phyloP scores from a whole-genome alignment of 2,329 filamentous ascomycete species.

The Colletotrichum tabaci region DNA sequence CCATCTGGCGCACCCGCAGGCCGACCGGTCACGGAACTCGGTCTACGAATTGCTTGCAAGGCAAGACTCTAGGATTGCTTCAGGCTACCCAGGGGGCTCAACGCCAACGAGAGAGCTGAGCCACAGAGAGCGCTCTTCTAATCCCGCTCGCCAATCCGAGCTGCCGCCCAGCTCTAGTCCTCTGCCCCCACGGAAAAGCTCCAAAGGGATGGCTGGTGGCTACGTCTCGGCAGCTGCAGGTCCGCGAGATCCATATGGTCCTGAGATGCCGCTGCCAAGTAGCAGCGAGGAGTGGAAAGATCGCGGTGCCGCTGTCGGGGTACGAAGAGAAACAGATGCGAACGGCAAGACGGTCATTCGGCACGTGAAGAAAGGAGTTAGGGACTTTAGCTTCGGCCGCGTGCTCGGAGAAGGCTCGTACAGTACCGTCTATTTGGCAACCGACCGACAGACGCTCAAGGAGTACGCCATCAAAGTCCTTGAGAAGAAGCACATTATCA shows the following conservation, averaged over 20 bases:
- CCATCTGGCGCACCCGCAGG: constrained; percentile 67
- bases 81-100: constrained; percentile 69
- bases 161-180: constrained; percentile 69
- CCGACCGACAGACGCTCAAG: constrained; percentile 92
- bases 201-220: constrained; percentile 76
- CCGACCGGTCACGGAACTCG: constrained; percentile 72
- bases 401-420: constrained; percentile 97
- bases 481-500: constrained; percentile 99
- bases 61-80: constrained; percentile 74
- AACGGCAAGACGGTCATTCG: constrained; percentile 86
- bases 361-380: constrained; percentile 95
- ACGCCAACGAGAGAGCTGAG: constrained; percentile 78
- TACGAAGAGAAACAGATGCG: constrained; percentile 87
- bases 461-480: constrained; percentile 99
- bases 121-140: constrained; percentile 78
- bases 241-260: constrained; percentile 50
- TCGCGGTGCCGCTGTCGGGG: constrained; percentile 87
- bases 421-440: constrained; percentile 94
- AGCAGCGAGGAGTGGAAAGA: constrained; percentile 97
- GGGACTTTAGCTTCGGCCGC: constrained; percentile 94
- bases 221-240: constrained; percentile 60
- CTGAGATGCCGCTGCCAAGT: constrained; percentile 60
- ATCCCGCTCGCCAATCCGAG: constrained; percentile 69
- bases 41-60: constrained; percentile 69
- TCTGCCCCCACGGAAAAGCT: constrained; percentile 82